Base-by-base conservation (phyloP, 176 grass and related monocot genomes). In the Dactylis glomerata region DNA sequence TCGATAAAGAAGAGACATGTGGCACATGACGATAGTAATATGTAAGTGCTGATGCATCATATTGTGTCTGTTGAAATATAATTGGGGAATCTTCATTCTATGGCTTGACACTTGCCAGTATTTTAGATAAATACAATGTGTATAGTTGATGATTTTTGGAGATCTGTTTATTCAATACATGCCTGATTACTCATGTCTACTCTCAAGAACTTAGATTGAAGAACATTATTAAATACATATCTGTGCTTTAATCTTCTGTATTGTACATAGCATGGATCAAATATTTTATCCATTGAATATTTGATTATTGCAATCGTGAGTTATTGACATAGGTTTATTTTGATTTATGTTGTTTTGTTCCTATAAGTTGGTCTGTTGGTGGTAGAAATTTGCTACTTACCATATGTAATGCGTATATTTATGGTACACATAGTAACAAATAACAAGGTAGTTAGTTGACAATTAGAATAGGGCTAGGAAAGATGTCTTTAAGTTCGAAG, bases 381-480 rank as follows among this genome's bases (percentile, higher is more conserved):
- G 7, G 30, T 26, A 36, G 37, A 62, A 61, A 31, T 12, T 71
- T 62, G 12, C 23, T 81, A 30, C 7, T 73, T 50, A 10, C 31
- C 44, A 19, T 44, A 81, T 28, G 34, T 42, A 30, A 22, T 56
- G 9, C 64, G 56, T 79, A 46, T 68, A 34, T 84, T 44, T 84
- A 27, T 85, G 26, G 33, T 28, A 33, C 30, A 66, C 47, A 36
- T 76, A 16, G 9, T 45, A 30, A 47, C 27, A 26, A 59, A 46
- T 57, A 57, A 12, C 58, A 30, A 61, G 27, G 38, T 79, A 47
- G 27, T 67, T 68, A 20, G 13, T 45, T 32, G 10, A 23, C 28
- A 40, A 26, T 37, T 34, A 83, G 8, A 78, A 9, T 17, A 77
- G 28, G 58, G 51, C n/a, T 78, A 62, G 38, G 31, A 87, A 68